phyloP scores from a whole-genome alignment of 345 rosid genomes.

The Eucalyptus curtisii region DNA sequence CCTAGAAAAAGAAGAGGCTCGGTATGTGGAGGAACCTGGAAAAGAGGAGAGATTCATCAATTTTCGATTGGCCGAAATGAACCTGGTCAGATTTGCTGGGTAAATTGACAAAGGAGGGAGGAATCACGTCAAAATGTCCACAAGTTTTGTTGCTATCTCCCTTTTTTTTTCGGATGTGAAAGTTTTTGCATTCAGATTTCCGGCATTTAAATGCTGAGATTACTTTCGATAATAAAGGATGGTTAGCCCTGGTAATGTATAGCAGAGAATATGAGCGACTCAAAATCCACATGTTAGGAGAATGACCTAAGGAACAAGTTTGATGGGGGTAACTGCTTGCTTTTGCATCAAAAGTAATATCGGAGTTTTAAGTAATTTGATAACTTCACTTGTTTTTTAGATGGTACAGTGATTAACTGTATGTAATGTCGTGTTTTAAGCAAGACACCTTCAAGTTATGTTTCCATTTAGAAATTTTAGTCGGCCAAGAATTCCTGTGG shows the following conservation, averaged over 20 bases:
- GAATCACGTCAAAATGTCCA: not conserved
- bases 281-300: not conserved
- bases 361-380: not conserved
- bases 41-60: not conserved
- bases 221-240: not conserved
- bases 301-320: not conserved
- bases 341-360: not conserved
- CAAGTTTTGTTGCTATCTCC: not conserved
- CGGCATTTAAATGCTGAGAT: not conserved
- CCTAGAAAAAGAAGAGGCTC: not conserved
- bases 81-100: not conserved
- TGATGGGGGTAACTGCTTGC: not conserved
- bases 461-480: not conserved
- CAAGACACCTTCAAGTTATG: not conserved
- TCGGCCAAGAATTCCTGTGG: not conserved
- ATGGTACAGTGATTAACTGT: not conserved
- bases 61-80: not conserved
- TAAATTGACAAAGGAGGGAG: not conserved
- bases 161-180: not conserved
- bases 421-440: not conserved
- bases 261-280: not conserved
- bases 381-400: not conserved
- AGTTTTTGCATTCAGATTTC: not conserved
- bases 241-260: not conserved
- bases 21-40: not conserved